Percentiles rank a stretch among this genome's conserved stretches.
Evolutionary conservation across 2,329 filamentous ascomycete species (phyloP).

Genomic region (Colletotrichum liriopes): DNA sequence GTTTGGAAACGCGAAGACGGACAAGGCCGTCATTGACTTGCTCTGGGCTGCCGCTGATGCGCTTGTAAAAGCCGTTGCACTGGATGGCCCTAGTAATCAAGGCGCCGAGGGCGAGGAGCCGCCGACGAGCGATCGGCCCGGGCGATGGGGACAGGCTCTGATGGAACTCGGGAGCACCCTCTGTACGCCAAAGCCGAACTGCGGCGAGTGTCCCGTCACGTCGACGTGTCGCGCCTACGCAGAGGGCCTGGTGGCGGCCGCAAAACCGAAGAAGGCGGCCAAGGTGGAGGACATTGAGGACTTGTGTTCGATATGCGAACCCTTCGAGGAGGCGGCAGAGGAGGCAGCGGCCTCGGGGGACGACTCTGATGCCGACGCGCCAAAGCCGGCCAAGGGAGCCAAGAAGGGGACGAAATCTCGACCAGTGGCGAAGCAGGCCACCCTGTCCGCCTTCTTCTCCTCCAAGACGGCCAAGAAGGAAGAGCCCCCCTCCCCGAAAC

Average conservation of each 20-base stretch:
- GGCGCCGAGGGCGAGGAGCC: slow-evolving; percentile 44
- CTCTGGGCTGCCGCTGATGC: slow-evolving; percentile 73
- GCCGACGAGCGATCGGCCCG: slow-evolving; percentile 65
- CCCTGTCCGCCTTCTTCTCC: slow-evolving; percentile 54
- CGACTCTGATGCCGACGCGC: slow-evolving; percentile 27
- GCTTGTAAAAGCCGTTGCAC: slow-evolving; percentile 67
- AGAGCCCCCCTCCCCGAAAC: slow-evolving; percentile 19
- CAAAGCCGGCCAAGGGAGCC: slow-evolving; percentile 31
- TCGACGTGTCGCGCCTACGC: slow-evolving; percentile 66
- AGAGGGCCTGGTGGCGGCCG: slow-evolving; percentile 59
- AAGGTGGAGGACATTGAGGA: slow-evolving; percentile 65
- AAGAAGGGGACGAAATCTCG: slow-evolving; percentile 19
- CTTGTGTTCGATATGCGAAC: slow-evolving; percentile 63
- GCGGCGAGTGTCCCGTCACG: slow-evolving; percentile 65
- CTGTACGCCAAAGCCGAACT: slow-evolving; percentile 73
- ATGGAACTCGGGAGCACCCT: slow-evolving; percentile 78
- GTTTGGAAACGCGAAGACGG: slow-evolving; percentile 69
- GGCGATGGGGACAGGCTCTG: slow-evolving; percentile 75
- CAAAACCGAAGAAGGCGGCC: slow-evolving; percentile 42
- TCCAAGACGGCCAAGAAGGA: slow-evolving; percentile 47
- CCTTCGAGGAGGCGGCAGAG: slow-evolving; percentile 57
- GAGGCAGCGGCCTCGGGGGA: slow-evolving; percentile 41
- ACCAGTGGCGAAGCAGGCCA: slow-evolving; percentile 49
- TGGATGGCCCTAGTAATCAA: slow-evolving; percentile 50
- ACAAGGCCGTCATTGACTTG: slow-evolving; percentile 66